phyloP scores from a whole-genome alignment of 2,329 filamentous ascomycete species.

The Cercospora sp. region DNA sequence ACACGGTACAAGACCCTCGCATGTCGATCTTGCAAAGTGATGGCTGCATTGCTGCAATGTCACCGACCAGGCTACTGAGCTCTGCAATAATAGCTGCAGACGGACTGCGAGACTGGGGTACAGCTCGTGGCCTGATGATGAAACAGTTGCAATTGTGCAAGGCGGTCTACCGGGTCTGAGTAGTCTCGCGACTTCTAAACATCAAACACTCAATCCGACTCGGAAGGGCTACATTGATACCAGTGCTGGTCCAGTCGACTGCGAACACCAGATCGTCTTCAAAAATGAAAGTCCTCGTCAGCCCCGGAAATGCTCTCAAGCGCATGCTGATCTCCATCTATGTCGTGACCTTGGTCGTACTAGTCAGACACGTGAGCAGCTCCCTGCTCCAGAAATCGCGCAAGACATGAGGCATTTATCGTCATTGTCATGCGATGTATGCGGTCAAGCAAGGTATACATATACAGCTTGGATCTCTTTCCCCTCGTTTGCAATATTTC shows the following conservation, averaged over 20 bases:
- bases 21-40: background rate
- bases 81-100: background rate
- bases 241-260: background rate
- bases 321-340: background rate
- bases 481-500: constrained; percentile 1
- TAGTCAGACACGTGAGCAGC: constrained; percentile 6
- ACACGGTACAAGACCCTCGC: background rate
- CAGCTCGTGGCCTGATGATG: background rate
- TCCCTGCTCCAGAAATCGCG: background rate
- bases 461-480: background rate
- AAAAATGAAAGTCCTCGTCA: no score
- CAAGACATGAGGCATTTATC: constrained; percentile 7
- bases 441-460: background rate
- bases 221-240: background rate
- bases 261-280: background rate
- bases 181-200: background rate
- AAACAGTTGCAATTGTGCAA: background rate
- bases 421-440: background rate
- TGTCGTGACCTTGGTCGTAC: background rate
- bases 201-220: background rate
- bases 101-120: background rate
- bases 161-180: background rate
- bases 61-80: background rate
- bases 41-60: background rate
- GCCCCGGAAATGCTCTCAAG: background rate